These are phyloP conservation scores for Colletotrichum simmondsii DNA, from an alignment of 2,329 filamentous ascomycete species.

Conservation along the genomic window DNA sequence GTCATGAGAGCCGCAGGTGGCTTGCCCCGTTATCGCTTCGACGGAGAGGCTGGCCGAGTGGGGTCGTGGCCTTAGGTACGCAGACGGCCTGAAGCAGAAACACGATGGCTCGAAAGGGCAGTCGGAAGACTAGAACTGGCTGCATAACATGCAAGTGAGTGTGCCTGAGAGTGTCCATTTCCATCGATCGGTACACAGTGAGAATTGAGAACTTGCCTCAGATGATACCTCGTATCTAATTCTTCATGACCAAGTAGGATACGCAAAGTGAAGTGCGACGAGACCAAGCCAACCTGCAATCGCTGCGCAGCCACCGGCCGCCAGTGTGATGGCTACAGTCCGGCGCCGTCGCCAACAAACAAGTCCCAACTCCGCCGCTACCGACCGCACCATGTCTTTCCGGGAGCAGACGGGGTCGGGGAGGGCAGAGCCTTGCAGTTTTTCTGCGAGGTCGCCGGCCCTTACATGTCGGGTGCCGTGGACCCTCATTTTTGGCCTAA, in stretches of 20 bases:
- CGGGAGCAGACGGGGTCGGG: neutral
- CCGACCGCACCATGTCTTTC: neutral
- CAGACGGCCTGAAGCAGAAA: neutral
- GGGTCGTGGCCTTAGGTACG: neutral
- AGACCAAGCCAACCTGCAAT: conserved; percentile 61
- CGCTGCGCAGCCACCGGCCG: conserved; percentile 66
- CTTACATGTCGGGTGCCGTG: conserved; percentile 18
- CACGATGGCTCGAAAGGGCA: conserved; percentile 24
- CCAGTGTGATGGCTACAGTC: conserved; percentile 64
- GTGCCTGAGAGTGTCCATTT: neutral
- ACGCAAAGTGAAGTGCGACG: conserved; percentile 68
- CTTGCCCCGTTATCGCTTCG: neutral
- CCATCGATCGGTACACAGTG: neutral
- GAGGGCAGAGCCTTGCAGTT: conserved; percentile 21
- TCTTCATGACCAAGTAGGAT: conserved; percentile 47
- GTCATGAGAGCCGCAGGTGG: neutral
- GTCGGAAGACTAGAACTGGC: conserved; percentile 56
- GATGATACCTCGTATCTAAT: neutral
- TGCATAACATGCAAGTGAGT: conserved; percentile 65
- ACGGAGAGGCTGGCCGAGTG: neutral
- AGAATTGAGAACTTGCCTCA: neutral
- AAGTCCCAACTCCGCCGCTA: neutral
- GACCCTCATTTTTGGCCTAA: conserved; percentile 33
- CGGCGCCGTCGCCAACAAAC: neutral
- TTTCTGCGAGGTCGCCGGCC: conserved; percentile 15